These are phyloP conservation scores for Pachyrhizus erosus DNA, from an alignment of 306 rosid genomes.

Conservation along the genomic window DNA sequence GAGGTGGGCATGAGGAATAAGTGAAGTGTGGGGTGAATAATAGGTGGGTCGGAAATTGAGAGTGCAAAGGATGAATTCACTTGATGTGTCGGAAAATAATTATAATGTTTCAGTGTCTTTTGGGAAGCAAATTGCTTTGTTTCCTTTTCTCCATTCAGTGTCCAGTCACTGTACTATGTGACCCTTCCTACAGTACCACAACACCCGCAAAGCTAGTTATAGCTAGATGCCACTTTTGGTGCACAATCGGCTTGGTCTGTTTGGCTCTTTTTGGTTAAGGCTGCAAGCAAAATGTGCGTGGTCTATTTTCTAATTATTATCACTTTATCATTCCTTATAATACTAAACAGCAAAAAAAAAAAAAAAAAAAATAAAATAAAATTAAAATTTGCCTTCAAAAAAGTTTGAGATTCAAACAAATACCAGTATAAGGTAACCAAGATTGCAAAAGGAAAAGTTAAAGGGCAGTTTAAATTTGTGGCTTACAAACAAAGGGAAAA, in stretches of 20 bases:
- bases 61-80: conserved; percentile 39
- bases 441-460: not conserved
- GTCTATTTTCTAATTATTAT: conserved; percentile 36
- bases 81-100: conserved; percentile 52
- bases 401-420: not conserved
- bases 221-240: conserved; percentile 28
- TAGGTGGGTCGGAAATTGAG: conserved; percentile 40
- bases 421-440: not conserved
- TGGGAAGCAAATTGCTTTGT: conserved; percentile 51
- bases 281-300: conserved; percentile 48
- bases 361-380: no score
- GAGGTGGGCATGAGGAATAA: conserved; percentile 25
- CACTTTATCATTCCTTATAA: conserved; percentile 28
- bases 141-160: conserved; percentile 53
- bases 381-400: not conserved
- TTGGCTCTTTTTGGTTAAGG: conserved; percentile 48
- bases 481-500: conserved; percentile 8
- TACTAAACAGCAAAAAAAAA: not conserved
- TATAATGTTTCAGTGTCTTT: conserved; percentile 47
- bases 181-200: conserved; percentile 46
- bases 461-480: not conserved
- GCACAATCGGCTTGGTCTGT: conserved; percentile 24
- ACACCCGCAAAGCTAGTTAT: conserved; percentile 28
- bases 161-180: conserved; percentile 52
- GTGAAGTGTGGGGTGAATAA: conserved; percentile 16